Percentiles rank a stretch among this genome's conserved stretches.
phyloP scores from a whole-genome alignment of 2,329 filamentous ascomycete genomes.

The Botryotinia globosa region DNA sequence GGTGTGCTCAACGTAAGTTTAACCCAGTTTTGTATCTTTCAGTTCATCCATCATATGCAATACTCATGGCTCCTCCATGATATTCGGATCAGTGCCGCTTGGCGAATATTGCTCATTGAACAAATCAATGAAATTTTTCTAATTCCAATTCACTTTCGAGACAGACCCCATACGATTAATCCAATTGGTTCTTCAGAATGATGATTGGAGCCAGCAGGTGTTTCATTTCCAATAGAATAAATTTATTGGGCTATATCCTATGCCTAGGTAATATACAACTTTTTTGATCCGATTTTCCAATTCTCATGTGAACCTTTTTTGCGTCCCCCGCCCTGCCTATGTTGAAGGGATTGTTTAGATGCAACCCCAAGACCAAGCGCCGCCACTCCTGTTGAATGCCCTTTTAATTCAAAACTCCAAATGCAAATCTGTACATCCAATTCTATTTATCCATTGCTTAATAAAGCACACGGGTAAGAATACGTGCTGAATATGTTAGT shows the following conservation, averaged over 20 bases:
- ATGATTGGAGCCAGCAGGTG: not conserved
- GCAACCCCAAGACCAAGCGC: slow-evolving; percentile 23
- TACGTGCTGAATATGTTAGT: slow-evolving; percentile 37
- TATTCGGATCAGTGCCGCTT: not conserved
- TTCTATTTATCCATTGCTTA: slow-evolving; percentile 26
- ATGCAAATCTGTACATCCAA: slow-evolving; percentile 15
- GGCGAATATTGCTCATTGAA: not conserved
- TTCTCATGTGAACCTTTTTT: not conserved
- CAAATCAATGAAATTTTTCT: not conserved
- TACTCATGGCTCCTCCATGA: not conserved
- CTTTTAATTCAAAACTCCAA: slow-evolving; percentile 16
- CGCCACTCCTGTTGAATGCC: slow-evolving; percentile 34
- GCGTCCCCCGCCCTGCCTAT: slow-evolving; percentile 20
- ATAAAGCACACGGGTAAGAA: slow-evolving; percentile 41
- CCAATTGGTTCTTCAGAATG: not conserved
- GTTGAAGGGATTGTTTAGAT: slow-evolving; percentile 29
- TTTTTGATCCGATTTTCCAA: not conserved
- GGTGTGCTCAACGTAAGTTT: not conserved
- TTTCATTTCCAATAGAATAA: not conserved
- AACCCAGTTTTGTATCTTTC: not conserved
- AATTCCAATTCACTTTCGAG: not conserved
- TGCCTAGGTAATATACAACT: slow-evolving; percentile 8
- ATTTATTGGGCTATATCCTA: slow-evolving; percentile 5
- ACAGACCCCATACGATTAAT: not conserved
- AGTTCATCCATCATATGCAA: not conserved